phyloP scores from a whole-genome alignment of 2,329 filamentous ascomycete genomes.

The Emmonsia crescens region DNA sequence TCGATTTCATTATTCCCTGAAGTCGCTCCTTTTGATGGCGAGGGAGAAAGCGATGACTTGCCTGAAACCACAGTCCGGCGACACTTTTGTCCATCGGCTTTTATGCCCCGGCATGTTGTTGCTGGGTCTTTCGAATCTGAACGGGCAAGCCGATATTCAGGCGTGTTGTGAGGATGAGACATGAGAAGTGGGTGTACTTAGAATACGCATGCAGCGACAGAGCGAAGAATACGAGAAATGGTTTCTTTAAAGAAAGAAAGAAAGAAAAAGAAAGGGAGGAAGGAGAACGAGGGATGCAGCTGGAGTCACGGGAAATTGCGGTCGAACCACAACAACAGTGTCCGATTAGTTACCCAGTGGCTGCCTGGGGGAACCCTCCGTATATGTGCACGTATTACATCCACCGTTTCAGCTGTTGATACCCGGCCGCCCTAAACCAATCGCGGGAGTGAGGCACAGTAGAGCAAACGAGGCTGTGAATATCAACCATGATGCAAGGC shows the following conservation, averaged over 20 bases:
- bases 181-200: constrained; percentile 29
- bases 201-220: not conserved
- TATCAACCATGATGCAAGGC: not conserved
- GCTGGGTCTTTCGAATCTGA: constrained; percentile 75
- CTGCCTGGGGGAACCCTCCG: too few species aligned
- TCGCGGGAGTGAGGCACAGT: not conserved
- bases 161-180: constrained; percentile 61
- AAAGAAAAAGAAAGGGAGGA: too few species aligned
- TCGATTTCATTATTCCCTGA: not conserved
- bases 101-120: constrained; percentile 82
- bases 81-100: constrained; percentile 70
- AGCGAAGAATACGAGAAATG: not conserved
- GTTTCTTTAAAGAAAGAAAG: not conserved
- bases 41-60: constrained; percentile 21
- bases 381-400: not conserved
- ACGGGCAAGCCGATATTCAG: constrained; percentile 67
- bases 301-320: not conserved
- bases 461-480: not conserved
- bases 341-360: too few species aligned
- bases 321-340: not conserved
- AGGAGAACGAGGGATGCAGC: not conserved
- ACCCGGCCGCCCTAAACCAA: not conserved
- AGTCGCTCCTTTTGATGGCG: constrained; percentile 13
- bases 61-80: constrained; percentile 49
- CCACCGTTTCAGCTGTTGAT: not conserved